A percentile compares a stretch with the other conserved stretches of the same genome.
Evolutionary conservation across 768 basidiomycete species (phyloP).

Genomic region (Pulveroboletus sp.): DNA sequence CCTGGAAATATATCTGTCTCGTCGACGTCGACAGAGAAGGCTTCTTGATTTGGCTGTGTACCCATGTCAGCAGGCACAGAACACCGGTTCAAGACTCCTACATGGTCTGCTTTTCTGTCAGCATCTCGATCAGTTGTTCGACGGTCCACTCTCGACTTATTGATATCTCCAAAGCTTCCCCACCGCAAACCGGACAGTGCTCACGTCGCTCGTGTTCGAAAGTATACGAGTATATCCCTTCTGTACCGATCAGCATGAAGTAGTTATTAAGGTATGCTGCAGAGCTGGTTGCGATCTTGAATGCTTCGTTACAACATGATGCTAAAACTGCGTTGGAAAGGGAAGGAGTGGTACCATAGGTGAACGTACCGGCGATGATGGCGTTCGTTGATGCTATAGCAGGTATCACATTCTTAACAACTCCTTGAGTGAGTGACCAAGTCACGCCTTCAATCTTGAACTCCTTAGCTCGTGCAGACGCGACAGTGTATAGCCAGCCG

Average conservation of each 20-base stretch:
- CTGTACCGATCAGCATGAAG: constrained; percentile 97
- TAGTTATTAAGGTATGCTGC: constrained; percentile 96
- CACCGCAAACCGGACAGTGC: constrained; percentile 97
- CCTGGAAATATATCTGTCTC: constrained; percentile 86
- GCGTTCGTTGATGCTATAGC: constrained; percentile 99
- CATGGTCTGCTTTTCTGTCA: constrained; percentile 89
- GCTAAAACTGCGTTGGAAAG: constrained; percentile 41
- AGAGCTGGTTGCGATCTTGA: constrained; percentile 95
- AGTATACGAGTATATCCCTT: constrained; percentile 94
- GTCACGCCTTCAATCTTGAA: constrained; percentile 99
- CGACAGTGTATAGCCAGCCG: constrained; percentile 82
- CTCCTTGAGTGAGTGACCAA: constrained; percentile 95
- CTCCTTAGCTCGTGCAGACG: constrained; percentile 78
- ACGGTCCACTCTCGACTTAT: constrained; percentile 73
- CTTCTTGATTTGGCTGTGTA: constrained; percentile 86
- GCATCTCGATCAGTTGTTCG: constrained; percentile 81
- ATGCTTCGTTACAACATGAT: constrained; percentile 97
- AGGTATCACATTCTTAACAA: constrained; percentile 99
- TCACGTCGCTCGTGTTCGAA: constrained; percentile 91
- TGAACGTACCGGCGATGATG: constrained; percentile 79
- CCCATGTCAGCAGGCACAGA: not conserved
- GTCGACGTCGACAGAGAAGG: constrained; percentile 81
- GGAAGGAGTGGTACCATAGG: not conserved
- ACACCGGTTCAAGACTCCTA: constrained; percentile 36
- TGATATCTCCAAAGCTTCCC: constrained; percentile 72